Conservation (phyloP, 306 rosid species). For the Vigna angularis region DNA sequence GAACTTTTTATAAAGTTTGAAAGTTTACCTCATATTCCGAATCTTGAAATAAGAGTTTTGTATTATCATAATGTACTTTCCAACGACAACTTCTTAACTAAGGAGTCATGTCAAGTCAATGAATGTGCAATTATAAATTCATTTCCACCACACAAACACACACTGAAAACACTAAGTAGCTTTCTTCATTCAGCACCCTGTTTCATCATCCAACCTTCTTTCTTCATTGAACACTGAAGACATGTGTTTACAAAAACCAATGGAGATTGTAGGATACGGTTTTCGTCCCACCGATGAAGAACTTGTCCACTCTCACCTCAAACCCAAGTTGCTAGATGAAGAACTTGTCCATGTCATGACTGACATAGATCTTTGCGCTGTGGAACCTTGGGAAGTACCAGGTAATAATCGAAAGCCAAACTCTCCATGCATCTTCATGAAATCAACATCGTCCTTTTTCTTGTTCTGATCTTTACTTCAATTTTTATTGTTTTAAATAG, state of each 20-base stretch:
- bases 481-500: background rate
- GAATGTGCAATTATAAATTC: constrained; percentile 1
- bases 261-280: constrained; percentile 53
- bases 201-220: background rate
- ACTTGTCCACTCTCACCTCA: constrained; percentile 51
- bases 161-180: background rate
- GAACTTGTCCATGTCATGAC: constrained; percentile 30
- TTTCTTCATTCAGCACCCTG: background rate
- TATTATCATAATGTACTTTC: background rate
- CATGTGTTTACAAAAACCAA: background rate
- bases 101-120: constrained; percentile 9
- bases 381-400: constrained; percentile 63
- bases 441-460: background rate
- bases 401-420: constrained; percentile 25
- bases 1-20: too few species aligned
- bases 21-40: too few species aligned
- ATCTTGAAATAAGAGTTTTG: too few species aligned
- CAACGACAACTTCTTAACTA: constrained; percentile 24
- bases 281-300: constrained; percentile 69
- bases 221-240: background rate
- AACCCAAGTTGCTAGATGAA: constrained; percentile 40
- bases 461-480: background rate
- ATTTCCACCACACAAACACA: background rate
- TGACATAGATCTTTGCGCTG: constrained; percentile 48
- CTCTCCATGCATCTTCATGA: background rate